A percentile compares a stretch with the other conserved stretches of the same genome.
Conservation (phyloP, 1,139 yeast species). For the Debaryomyces psychrophilus region DNA sequence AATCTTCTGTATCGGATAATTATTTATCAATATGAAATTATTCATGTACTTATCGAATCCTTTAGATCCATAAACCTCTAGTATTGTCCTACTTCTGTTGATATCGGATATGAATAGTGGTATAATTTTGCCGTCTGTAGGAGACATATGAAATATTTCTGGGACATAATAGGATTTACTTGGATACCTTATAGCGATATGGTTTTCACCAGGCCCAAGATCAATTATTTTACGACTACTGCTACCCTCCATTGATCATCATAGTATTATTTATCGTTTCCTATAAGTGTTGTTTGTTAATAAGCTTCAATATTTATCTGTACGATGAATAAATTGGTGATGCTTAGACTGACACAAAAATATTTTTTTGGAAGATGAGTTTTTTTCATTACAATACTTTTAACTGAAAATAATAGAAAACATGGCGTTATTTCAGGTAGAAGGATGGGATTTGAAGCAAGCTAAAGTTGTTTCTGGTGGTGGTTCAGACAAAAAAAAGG, state of each 20-base stretch:
- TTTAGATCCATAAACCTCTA: constrained; percentile 16
- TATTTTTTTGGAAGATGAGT: constrained; percentile 6
- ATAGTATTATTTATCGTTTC: not conserved
- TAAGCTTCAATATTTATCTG: not conserved
- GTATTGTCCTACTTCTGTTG: constrained; percentile 12
- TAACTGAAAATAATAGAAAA: constrained; percentile 5
- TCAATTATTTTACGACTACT: constrained; percentile 13
- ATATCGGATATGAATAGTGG: constrained; percentile 23
- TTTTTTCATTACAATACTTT: not conserved
- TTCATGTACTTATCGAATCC: constrained; percentile 13
- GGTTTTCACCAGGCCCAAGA: constrained; percentile 22
- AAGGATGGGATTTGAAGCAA: constrained; percentile 76
- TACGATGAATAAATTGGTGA: constrained; percentile 1
- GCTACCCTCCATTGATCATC: constrained; percentile 9
- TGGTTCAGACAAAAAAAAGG: constrained; percentile 34
- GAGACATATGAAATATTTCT: constrained; percentile 21
- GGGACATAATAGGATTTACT: constrained; percentile 19
- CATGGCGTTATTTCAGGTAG: constrained; percentile 78
- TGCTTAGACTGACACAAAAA: constrained; percentile 7
- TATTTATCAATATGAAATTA: constrained; percentile 20
- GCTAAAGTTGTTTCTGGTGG: constrained; percentile 54
- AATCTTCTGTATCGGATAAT: constrained; percentile 21
- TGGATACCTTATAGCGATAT: constrained; percentile 18
- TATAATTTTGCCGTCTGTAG: constrained; percentile 15
- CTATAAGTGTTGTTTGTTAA: not conserved